Conservation (phyloP, 768 basidiomycete genomes). For the Sistotremastrum niveocremeum region DNA sequence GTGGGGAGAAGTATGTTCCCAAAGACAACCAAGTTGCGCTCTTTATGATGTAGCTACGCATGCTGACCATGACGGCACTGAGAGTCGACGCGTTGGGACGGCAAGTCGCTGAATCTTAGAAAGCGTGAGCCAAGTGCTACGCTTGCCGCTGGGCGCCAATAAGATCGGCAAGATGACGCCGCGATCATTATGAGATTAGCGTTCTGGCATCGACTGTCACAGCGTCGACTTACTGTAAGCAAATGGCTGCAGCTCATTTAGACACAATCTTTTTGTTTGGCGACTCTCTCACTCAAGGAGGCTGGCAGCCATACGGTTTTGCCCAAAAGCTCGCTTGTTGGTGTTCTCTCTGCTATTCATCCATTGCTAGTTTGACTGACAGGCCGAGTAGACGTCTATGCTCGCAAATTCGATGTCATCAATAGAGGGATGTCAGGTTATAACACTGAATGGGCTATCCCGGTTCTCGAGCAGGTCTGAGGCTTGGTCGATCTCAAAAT, state of each 20-base stretch:
- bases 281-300: conserved; percentile 67
- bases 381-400: conserved; percentile 48
- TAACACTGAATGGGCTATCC: conserved; percentile 76
- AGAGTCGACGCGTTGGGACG: too few species aligned
- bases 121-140: too few species aligned
- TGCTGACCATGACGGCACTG: too few species aligned
- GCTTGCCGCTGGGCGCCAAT: too few species aligned
- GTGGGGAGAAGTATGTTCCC: too few species aligned
- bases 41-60: too few species aligned
- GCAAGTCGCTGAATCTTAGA: too few species aligned
- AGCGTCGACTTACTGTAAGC: not conserved
- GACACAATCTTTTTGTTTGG: conserved; percentile 67
- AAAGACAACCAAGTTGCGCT: too few species aligned
- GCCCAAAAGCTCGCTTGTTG: conserved; percentile 54
- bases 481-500: not conserved
- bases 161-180: too few species aligned
- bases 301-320: conserved; percentile 49
- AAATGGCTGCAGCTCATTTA: conserved; percentile 45
- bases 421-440: conserved; percentile 81
- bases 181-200: too few species aligned
- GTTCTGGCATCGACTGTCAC: too few species aligned
- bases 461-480: conserved; percentile 61
- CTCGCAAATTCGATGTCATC: conserved; percentile 69
- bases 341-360: conserved; percentile 12
- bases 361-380: not conserved